Percentiles rank a stretch among this genome's conserved stretches.
Conservation (phyloP, 1,284 basidiomycete species). For the Ceratobasidium papillatum region DNA sequence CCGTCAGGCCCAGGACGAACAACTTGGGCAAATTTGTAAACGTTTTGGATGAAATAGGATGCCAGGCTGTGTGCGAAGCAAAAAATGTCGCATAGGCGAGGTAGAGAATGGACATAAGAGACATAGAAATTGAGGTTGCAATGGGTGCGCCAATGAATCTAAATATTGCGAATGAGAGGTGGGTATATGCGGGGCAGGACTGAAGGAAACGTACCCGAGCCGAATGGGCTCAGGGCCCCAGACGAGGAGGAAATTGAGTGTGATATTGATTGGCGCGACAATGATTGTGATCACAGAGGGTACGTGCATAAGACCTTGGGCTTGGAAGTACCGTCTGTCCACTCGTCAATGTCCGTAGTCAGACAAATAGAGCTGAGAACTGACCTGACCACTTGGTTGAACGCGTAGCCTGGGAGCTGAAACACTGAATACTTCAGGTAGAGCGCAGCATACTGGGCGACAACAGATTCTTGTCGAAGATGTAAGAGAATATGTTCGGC, state of each 20-base stretch:
- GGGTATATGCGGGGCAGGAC: background rate
- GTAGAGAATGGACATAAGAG: constrained; percentile 76
- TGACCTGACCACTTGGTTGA: constrained; percentile 73
- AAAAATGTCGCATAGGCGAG: constrained; percentile 76
- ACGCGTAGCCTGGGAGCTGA: constrained; percentile 88
- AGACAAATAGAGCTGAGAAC: constrained; percentile 71
- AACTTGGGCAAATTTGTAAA: constrained; percentile 78
- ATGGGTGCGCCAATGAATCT: constrained; percentile 89
- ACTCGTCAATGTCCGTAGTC: background rate
- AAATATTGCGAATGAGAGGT: background rate
- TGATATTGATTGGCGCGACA: constrained; percentile 84
- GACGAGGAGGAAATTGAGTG: constrained; percentile 86
- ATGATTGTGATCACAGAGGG: constrained; percentile 87
- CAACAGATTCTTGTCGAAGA: constrained; percentile 85
- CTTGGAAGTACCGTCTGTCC: constrained; percentile 38
- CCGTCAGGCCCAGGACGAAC: constrained; percentile 78
- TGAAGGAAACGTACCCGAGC: constrained; percentile 60
- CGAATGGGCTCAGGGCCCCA: constrained; percentile 82
- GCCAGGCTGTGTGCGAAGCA: constrained; percentile 83
- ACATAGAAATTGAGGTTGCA: constrained; percentile 88
- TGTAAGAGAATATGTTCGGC: constrained; percentile 79
- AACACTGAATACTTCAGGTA: constrained; percentile 82
- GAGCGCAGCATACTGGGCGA: constrained; percentile 77
- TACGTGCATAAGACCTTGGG: constrained; percentile 77
- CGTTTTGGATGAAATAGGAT: constrained; percentile 72